Conservation (phyloP, 2,329 filamentous ascomycete species). For the Cladophialophora psammophila region DNA sequence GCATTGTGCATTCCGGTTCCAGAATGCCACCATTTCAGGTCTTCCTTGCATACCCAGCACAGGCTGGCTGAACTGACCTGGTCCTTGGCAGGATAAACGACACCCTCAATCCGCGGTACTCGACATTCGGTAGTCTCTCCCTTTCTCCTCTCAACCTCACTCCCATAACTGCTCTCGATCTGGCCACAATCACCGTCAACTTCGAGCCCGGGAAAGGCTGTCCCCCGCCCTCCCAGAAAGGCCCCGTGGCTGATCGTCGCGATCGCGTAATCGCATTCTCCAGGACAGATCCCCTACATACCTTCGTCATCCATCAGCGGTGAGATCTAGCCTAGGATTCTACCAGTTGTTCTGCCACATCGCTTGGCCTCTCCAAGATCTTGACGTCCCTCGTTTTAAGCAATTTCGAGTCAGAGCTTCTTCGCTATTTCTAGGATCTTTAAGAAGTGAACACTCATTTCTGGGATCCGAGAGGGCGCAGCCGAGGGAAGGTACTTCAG, state of each 20-base stretch:
- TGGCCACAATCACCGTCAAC: not conserved
- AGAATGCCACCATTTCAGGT: constrained; percentile 14
- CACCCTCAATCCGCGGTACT: constrained; percentile 2
- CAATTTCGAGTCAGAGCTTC: not conserved
- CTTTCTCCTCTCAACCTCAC: not conserved
- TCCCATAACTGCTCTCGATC: not conserved
- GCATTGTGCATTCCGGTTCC: constrained; percentile 17
- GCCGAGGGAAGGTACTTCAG: not conserved
- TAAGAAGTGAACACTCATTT: not conserved
- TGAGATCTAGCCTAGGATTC: constrained; percentile 25
- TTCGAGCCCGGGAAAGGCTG: not conserved
- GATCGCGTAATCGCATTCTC: constrained; percentile 23
- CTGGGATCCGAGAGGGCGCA: not conserved
- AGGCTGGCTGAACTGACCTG: constrained; percentile 7
- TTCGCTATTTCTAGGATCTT: not conserved
- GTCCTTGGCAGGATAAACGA: not conserved
- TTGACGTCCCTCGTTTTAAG: not conserved
- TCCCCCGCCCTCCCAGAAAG: constrained; percentile 4
- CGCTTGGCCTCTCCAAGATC: not conserved
- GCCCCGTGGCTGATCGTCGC: constrained; percentile 23
- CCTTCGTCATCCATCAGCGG: constrained; percentile 29
- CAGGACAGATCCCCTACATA: constrained; percentile 18
- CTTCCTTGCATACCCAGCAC: constrained; percentile 9
- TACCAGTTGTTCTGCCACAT: not conserved
- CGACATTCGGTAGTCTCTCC: constrained; percentile 3